Conservation (phyloP, 2,329 filamentous ascomycete genomes). For the Coniochaeta sp. region DNA sequence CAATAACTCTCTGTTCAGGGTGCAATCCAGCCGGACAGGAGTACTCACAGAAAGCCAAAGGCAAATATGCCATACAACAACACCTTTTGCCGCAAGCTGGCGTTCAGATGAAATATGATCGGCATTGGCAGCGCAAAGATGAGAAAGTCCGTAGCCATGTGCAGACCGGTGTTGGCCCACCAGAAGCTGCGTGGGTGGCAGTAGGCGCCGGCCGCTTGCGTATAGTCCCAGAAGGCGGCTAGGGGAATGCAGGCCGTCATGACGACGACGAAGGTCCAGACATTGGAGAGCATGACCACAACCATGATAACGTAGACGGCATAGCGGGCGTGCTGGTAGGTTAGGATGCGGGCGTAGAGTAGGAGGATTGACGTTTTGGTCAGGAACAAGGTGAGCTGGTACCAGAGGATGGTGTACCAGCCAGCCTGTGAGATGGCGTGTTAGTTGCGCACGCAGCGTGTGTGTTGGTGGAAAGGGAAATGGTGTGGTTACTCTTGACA, state of each 20-base stretch:
- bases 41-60: slow-evolving; percentile 16
- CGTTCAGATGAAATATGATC: slow-evolving; percentile 13
- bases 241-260: slow-evolving; percentile 21
- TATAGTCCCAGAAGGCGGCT: slow-evolving; percentile 16
- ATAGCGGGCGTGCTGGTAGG: slow-evolving; percentile 18
- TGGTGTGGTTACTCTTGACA: not conserved
- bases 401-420: slow-evolving; percentile 18
- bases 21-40: no score
- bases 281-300: slow-evolving; percentile 16
- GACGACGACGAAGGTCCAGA: slow-evolving; percentile 16
- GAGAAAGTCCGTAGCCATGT: slow-evolving; percentile 17
- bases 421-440: slow-evolving; percentile 5
- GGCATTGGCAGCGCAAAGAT: slow-evolving; percentile 18
- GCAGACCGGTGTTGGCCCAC: slow-evolving; percentile 13
- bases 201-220: slow-evolving; percentile 11
- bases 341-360: slow-evolving; percentile 16
- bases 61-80: slow-evolving; percentile 15
- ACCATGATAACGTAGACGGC: slow-evolving; percentile 13
- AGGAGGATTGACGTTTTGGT: slow-evolving; percentile 18
- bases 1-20: not conserved
- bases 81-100: slow-evolving; percentile 13
- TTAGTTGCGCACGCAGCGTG: no score
- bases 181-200: slow-evolving; percentile 6
- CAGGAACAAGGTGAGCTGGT: slow-evolving; percentile 17
- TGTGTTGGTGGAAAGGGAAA: no score